A percentile compares a stretch with the other conserved stretches of the same genome.
These are phyloP conservation scores for Clonostachys sp. DNA, from an alignment of 2,329 filamentous ascomycete genomes.

Conservation along the genomic window DNA sequence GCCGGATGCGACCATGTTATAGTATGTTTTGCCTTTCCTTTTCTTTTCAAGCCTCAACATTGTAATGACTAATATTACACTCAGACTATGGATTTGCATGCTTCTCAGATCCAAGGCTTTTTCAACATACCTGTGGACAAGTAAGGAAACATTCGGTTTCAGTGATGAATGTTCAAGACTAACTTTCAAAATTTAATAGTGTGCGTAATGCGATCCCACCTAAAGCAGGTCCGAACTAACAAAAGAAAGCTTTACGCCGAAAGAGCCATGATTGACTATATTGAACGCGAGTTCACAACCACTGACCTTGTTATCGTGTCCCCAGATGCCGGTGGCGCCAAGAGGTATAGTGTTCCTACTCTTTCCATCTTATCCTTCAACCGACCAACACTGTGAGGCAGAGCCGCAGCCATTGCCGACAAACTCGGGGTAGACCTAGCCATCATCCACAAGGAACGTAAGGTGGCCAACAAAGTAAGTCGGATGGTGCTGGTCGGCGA, in stretches of 20 bases:
- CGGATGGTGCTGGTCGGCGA: conserved; percentile 94
- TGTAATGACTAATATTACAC: no score
- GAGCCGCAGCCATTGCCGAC: conserved; percentile 86
- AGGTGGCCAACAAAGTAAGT: conserved; percentile 78
- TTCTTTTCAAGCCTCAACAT: no score
- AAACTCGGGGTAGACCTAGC: conserved; percentile 87
- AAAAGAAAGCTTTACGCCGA: conserved; percentile 69
- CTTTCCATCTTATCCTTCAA: no score
- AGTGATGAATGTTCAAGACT: no score
- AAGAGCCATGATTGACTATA: conserved; percentile 87
- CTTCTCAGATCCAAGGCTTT: conserved; percentile 91
- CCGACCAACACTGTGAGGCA: no score
- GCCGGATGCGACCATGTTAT: conserved; percentile 60
- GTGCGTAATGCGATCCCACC: no score
- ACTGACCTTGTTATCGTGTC: conserved; percentile 90
- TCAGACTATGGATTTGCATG: conserved; percentile 85
- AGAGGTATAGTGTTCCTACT: conserved; percentile 40
- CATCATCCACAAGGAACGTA: conserved; percentile 94
- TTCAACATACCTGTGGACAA: conserved; percentile 78
- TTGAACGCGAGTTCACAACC: conserved; percentile 76
- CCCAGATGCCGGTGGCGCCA: conserved; percentile 91
- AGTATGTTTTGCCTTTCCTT: no score
- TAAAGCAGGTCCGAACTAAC: no score
- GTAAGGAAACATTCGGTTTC: no score
- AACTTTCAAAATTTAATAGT: no score